A percentile compares a stretch with the other conserved stretches of the same genome.
Evolutionary conservation across 345 rosid genomes (phyloP).

Genomic region (Noccaea caerulescens): DNA sequence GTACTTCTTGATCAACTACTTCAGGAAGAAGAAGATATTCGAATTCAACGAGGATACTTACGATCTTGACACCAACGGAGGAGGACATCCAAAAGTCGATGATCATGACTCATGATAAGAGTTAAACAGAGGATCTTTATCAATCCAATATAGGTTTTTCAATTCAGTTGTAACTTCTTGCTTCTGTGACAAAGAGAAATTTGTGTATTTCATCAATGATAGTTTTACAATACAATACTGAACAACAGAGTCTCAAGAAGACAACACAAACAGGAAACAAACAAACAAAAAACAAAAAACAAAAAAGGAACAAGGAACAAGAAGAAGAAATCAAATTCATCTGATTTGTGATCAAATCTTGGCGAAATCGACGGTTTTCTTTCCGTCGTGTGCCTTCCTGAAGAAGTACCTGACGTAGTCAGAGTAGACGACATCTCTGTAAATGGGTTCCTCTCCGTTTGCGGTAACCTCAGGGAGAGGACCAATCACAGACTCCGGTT

Average conservation of each 20-base stretch:
- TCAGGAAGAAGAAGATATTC: slow-evolving; percentile 54
- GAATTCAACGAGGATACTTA: slow-evolving; percentile 44
- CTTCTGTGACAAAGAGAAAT: background rate
- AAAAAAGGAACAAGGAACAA: too few relatives aligned
- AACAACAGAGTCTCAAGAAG: slow-evolving; percentile 26
- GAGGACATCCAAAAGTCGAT: slow-evolving; percentile 24
- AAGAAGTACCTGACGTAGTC: slow-evolving; percentile 48
- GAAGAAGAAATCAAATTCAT: slow-evolving; percentile 2
- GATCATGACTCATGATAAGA: slow-evolving; percentile 23
- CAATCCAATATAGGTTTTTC: background rate
- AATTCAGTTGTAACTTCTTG: slow-evolving; percentile 2
- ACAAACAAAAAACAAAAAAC: too few relatives aligned
- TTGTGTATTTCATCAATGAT: slow-evolving; percentile 10
- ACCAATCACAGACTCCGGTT: slow-evolving; percentile 43
- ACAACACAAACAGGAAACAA: slow-evolving; percentile 18
- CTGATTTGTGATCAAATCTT: slow-evolving; percentile 30
- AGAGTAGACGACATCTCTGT: slow-evolving; percentile 42
- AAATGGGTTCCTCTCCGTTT: slow-evolving; percentile 43
- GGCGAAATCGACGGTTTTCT: slow-evolving; percentile 48
- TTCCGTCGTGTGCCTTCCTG: slow-evolving; percentile 48
- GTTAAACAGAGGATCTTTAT: slow-evolving; percentile 10
- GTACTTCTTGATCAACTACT: slow-evolving; percentile 58
- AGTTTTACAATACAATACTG: slow-evolving; percentile 23
- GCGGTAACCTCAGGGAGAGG: slow-evolving; percentile 42
- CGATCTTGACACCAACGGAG: slow-evolving; percentile 34